Conservation (phyloP, 495 filamentous ascomycete species). For the Lineolata rhizophorae region DNA sequence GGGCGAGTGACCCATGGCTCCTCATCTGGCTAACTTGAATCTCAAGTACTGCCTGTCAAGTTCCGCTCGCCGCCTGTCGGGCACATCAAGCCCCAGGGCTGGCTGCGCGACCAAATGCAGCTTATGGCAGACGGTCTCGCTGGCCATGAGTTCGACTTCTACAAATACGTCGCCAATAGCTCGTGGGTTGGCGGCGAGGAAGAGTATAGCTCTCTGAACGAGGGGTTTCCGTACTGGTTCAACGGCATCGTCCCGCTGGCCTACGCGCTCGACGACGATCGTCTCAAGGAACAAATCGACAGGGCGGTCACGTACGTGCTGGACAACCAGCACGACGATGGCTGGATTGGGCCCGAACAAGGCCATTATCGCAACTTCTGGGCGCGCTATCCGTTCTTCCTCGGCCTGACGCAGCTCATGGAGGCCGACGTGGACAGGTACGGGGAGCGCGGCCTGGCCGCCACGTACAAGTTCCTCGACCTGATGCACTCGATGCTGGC, state of each 20-base stretch:
- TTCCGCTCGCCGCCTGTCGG: constrained; percentile 32
- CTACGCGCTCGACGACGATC: constrained; percentile 28
- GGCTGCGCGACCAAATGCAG: constrained; percentile 34
- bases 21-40: no score
- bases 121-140: constrained; percentile 32
- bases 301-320: constrained; percentile 27
- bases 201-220: constrained; percentile 37
- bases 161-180: constrained; percentile 30
- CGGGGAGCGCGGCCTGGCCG: constrained; percentile 15
- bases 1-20: no score
- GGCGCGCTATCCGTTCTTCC: constrained; percentile 29
- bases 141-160: constrained; percentile 38
- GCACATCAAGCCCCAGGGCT: constrained; percentile 33
- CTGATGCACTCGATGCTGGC: constrained; percentile 26
- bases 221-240: constrained; percentile 43
- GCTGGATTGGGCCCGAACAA: constrained; percentile 40
- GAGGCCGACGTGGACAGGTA: constrained; percentile 19
- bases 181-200: constrained; percentile 31
- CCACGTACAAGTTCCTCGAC: constrained; percentile 18
- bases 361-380: constrained; percentile 26
- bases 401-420: constrained; percentile 28
- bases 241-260: constrained; percentile 45
- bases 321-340: constrained; percentile 29
- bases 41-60: no score
- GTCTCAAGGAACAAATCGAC: constrained; percentile 32